Percentiles rank a stretch among this genome's conserved stretches.
phyloP scores from a whole-genome alignment of 2,329 filamentous ascomycete species.

The Lachnellula occidentalis region DNA sequence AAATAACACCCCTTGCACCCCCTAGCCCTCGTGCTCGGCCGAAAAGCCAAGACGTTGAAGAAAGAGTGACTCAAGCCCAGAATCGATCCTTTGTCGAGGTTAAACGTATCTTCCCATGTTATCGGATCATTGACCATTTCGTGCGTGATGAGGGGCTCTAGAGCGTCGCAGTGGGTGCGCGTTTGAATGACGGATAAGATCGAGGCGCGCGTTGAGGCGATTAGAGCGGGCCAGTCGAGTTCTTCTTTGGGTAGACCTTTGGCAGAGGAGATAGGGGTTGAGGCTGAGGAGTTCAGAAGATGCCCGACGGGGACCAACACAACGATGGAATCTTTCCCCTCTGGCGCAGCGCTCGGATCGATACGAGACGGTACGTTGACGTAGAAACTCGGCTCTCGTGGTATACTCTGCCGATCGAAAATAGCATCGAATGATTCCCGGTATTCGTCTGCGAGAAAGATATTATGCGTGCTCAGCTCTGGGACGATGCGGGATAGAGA shows the following conservation, averaged over 20 bases:
- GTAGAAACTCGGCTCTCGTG: slow-evolving; percentile 67
- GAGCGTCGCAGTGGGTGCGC: slow-evolving; percentile 52
- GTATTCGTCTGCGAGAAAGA: slow-evolving; percentile 71
- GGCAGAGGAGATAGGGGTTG: slow-evolving; percentile 17
- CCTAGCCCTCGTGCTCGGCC: slow-evolving; percentile 47
- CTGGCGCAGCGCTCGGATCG: slow-evolving; percentile 61
- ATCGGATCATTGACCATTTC: slow-evolving; percentile 62
- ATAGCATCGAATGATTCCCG: slow-evolving; percentile 69
- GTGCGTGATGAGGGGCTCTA: slow-evolving; percentile 34
- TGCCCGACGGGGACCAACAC: slow-evolving; percentile 70
- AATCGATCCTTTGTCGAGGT: slow-evolving; percentile 70
- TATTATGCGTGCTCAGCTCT: slow-evolving; percentile 66
- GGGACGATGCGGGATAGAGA: slow-evolving; percentile 54
- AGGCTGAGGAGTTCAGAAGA: slow-evolving; percentile 43
- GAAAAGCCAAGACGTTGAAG: slow-evolving; percentile 66
- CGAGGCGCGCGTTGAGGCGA: slow-evolving; percentile 51
- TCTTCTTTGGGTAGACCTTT: slow-evolving; percentile 28
- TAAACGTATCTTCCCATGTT: slow-evolving; percentile 63
- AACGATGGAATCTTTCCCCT: slow-evolving; percentile 59
- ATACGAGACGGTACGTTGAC: slow-evolving; percentile 69
- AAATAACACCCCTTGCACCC: slow-evolving; percentile 55
- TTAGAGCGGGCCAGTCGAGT: slow-evolving; percentile 58
- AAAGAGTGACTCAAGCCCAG: slow-evolving; percentile 67
- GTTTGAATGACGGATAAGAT: slow-evolving; percentile 56
- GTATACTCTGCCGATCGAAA: slow-evolving; percentile 63